These are phyloP conservation scores for Verticillium dahliae DNA, from an alignment of 2,329 filamentous ascomycete genomes.

Conservation along the genomic window DNA sequence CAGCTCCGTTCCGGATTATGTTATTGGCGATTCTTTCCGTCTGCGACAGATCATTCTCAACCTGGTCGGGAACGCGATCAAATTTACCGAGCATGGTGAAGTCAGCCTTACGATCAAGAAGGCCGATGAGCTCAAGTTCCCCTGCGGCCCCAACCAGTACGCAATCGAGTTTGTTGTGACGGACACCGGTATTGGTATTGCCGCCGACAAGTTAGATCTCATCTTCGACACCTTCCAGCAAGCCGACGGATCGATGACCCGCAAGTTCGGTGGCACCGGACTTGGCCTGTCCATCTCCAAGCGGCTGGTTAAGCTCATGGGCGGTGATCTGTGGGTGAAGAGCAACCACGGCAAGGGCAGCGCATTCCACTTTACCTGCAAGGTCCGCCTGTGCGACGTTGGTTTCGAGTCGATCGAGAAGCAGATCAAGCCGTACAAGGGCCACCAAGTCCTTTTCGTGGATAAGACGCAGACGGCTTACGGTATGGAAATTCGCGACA, in stretches of 20 bases:
- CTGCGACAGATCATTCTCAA: conserved; percentile 95
- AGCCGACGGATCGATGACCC: conserved; percentile 91
- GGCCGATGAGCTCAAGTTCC: conserved; percentile 55
- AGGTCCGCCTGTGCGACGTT: conserved; percentile 75
- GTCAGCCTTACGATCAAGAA: conserved; percentile 88
- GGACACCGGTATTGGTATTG: conserved; percentile 95
- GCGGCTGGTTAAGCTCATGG: conserved; percentile 91
- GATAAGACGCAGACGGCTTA: conserved; percentile 80
- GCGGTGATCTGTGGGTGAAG: conserved; percentile 92
- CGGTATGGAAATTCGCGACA: conserved; percentile 67
- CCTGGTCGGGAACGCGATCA: conserved; percentile 95
- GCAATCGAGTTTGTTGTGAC: conserved; percentile 93
- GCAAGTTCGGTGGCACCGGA: conserved; percentile 92
- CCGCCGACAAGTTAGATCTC: conserved; percentile 87
- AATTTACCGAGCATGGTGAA: conserved; percentile 95
- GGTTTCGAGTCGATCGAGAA: conserved; percentile 74
- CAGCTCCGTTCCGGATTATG: conserved; percentile 87
- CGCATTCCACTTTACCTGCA: conserved; percentile 94
- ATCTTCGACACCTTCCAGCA: conserved; percentile 99
- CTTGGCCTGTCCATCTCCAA: conserved; percentile 93
- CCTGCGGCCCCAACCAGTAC: conserved; percentile 69
- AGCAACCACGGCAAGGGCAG: conserved; percentile 88
- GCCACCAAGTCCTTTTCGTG: conserved; percentile 89
- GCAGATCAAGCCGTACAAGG: conserved; percentile 82
- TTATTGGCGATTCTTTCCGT: conserved; percentile 94